These are phyloP conservation scores for Melaleuca alternifolia DNA, from an alignment of 345 rosid genomes.

Conservation along the genomic window DNA sequence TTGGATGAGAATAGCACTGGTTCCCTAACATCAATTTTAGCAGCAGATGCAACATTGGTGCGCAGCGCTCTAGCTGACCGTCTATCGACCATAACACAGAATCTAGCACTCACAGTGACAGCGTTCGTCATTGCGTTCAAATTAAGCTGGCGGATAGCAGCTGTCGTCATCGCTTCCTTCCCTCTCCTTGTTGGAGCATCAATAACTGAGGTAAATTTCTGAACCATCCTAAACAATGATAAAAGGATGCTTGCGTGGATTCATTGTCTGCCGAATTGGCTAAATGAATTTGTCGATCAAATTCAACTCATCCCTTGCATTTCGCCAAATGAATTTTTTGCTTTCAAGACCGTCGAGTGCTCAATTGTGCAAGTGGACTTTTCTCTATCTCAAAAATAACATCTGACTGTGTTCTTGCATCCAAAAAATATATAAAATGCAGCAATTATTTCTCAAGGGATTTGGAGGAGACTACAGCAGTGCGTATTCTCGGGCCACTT, in stretches of 20 bases:
- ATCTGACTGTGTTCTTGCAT: background rate
- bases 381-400: background rate
- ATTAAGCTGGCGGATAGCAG: constrained; percentile 74
- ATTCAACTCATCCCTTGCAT: background rate
- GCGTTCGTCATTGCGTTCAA: constrained; percentile 61
- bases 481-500: constrained; percentile 51
- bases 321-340: background rate
- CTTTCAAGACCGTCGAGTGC: background rate
- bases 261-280: background rate
- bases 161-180: constrained; percentile 64
- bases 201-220: constrained; percentile 47
- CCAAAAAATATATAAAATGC: constrained; percentile 1
- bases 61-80: constrained; percentile 76
- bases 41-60: constrained; percentile 76
- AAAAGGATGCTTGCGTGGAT: background rate
- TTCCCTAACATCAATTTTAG: constrained; percentile 49
- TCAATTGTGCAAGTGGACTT: background rate
- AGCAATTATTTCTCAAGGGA: constrained; percentile 78
- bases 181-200: constrained; percentile 76
- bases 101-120: constrained; percentile 56
- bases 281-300: background rate
- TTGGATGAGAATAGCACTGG: constrained; percentile 68
- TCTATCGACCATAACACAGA: constrained; percentile 70
- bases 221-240: background rate
- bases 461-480: constrained; percentile 62